Evolutionary conservation across 129 eudicot genomes (phyloP), one percentile per base, ranked within the genome.

Genomic region (Apium graveolens): DNA sequence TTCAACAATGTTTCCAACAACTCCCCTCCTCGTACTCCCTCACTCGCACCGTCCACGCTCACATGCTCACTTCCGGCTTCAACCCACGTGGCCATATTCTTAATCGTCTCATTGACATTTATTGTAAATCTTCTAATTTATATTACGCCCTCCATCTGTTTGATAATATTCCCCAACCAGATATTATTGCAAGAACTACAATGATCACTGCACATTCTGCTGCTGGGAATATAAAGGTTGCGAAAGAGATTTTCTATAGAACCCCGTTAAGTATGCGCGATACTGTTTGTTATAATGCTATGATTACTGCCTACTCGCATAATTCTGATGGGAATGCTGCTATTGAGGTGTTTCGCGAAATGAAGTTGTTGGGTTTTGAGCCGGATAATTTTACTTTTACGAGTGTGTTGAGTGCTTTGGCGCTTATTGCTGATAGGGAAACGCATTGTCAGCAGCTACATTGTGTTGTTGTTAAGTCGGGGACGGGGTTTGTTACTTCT

Each of bases 41-140:
- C 60, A 86, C 86, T 78, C 74, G 78, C 11, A 65, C 78, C 73
- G 62, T 86, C 83, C 98, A 93, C 49, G 94, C 87, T 77, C 87
- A 87, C 90, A 93, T 93, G 96, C 83, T 90, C 24, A 45, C 89
- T 31, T 88, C 88, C 1, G 96, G 92, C 21, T 93, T 90, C 87
- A 77, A 12, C 18, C 94, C 96, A 5, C 86, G 79, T 3, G 87
- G 87, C 20, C 92, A 86, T 76, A 83, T 90, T 71, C 88, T 90
- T 48, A 91, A 87, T 76, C 88, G 94, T 14, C 70, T 93, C 32
- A 89, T 93, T 27, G 86, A 89, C 37, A 20, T 90, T 0, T 93
- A 93, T 38, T 85, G 91, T 55, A 90, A 93, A 51, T 85, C 93
- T 0, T 81, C 78, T 45, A 68, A 86, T 75, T 73, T 93, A 26